Conservation (phyloP, 2,329 filamentous ascomycete genomes). For the Chaetothyriales sp. region DNA sequence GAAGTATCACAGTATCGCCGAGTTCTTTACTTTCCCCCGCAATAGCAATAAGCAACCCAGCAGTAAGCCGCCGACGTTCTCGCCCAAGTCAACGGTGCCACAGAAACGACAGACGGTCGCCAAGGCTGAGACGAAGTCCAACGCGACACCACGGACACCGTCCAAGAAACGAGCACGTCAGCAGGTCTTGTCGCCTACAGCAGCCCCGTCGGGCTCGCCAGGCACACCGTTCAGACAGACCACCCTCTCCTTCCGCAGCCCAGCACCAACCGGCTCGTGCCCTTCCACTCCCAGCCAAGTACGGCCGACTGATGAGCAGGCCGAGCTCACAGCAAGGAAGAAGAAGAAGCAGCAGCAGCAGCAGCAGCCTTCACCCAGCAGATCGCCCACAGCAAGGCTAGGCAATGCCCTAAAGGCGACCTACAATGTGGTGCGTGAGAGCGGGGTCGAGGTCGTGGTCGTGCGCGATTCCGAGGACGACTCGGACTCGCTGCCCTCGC, state of each 20-base stretch:
- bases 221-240: slow-evolving; percentile 5
- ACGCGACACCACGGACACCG: slow-evolving; percentile 2
- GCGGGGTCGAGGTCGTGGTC: slow-evolving; percentile 31
- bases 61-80: background rate
- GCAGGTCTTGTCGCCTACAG: background rate
- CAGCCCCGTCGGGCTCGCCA: slow-evolving; percentile 6
- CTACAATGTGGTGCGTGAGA: slow-evolving; percentile 42
- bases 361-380: background rate
- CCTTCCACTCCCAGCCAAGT: background rate
- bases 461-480: slow-evolving; percentile 58
- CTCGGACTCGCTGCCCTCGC: slow-evolving; percentile 40
- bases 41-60: no score
- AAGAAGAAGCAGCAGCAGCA: no score
- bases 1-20: background rate
- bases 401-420: slow-evolving; percentile 18
- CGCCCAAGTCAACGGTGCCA: slow-evolving; percentile 14
- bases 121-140: slow-evolving; percentile 4
- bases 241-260: background rate
- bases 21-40: background rate
- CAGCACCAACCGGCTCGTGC: background rate
- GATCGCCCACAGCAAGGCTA: slow-evolving; percentile 20
- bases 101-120: slow-evolving; percentile 12
- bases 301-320: slow-evolving; percentile 1
- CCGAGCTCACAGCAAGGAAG: background rate
- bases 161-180: slow-evolving; percentile 1